Conservation (phyloP, 805 yeast species). For the Barnettozyma siamensis region DNA sequence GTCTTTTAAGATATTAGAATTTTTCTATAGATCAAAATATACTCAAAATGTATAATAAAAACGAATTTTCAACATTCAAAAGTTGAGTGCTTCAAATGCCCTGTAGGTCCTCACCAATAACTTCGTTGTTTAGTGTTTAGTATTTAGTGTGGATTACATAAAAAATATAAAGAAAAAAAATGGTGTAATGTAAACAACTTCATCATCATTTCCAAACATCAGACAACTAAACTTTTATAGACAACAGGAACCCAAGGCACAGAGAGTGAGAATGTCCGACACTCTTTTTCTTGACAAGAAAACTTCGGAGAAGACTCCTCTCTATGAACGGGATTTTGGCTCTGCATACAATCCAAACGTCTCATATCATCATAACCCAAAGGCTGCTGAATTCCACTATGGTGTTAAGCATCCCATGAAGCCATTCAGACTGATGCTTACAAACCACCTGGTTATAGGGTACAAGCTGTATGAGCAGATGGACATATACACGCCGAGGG, state of each 20-base stretch:
- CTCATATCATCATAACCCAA: constrained; percentile 82
- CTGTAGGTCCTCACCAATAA: too few relatives aligned
- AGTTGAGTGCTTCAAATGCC: neutral
- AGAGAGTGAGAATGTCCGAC: constrained; percentile 15
- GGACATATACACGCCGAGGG: constrained; percentile 91
- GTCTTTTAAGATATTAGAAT: constrained; percentile 42
- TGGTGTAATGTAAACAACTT: too few relatives aligned
- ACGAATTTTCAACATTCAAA: neutral
- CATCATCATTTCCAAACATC: too few relatives aligned
- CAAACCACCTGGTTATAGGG: constrained; percentile 94
- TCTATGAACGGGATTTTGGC: constrained; percentile 36
- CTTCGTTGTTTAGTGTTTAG: too few relatives aligned
- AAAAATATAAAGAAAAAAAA: too few relatives aligned
- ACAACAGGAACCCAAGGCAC: too few relatives aligned
- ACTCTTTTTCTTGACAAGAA: constrained; percentile 37
- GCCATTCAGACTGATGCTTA: constrained; percentile 98
- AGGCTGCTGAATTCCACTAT: constrained; percentile 42
- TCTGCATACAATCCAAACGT: constrained; percentile 48
- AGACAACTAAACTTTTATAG: too few relatives aligned
- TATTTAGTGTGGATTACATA: neutral
- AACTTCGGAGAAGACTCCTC: constrained; percentile 37
- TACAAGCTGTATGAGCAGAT: constrained; percentile 93
- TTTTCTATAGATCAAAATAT: neutral
- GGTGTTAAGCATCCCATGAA: constrained; percentile 99
- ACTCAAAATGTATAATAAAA: too few relatives aligned